Evolutionary conservation across 495 filamentous ascomycete species (phyloP).

Genomic region (Trichoderma gamsii): DNA sequence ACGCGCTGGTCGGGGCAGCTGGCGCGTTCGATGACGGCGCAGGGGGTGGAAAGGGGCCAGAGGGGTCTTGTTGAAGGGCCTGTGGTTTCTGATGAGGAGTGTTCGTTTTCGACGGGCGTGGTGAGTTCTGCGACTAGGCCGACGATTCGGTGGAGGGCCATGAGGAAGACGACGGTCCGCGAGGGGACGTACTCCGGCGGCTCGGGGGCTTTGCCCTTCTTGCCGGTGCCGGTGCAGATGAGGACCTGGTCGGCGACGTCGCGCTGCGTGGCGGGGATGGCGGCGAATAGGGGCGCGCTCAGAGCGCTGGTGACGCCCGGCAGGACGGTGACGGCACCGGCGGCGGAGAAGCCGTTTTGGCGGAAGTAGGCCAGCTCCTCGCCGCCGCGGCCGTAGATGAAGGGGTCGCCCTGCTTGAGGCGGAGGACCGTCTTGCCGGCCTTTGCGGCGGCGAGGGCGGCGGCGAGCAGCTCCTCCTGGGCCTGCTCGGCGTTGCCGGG

Average conservation of each 20-base stretch:
- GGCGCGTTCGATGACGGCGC: slow-evolving; percentile 90
- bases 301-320: slow-evolving; percentile 88
- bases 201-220: slow-evolving; percentile 76
- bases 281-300: slow-evolving; percentile 80
- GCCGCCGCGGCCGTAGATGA: slow-evolving; percentile 88
- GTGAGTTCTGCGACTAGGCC: slow-evolving; percentile 64
- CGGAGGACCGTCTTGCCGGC: slow-evolving; percentile 75
- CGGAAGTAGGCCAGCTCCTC: slow-evolving; percentile 90
- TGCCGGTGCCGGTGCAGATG: slow-evolving; percentile 88
- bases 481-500: slow-evolving; percentile 93
- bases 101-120: slow-evolving; percentile 25
- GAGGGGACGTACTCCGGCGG: slow-evolving; percentile 72
- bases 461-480: slow-evolving; percentile 80
- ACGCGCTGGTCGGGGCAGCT: slow-evolving; percentile 92
- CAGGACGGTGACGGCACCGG: slow-evolving; percentile 56
- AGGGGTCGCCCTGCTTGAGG: slow-evolving; percentile 94
- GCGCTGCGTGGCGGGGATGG: slow-evolving; percentile 81
- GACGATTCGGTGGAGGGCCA: slow-evolving; percentile 82
- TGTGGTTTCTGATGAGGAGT: slow-evolving; percentile 20
- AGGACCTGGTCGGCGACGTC: slow-evolving; percentile 88
- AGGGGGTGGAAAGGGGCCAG: slow-evolving; percentile 61
- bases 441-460: slow-evolving; percentile 65
- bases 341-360: slow-evolving; percentile 52
- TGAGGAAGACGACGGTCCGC: slow-evolving; percentile 88
- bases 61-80: slow-evolving; percentile 14